Evolutionary conservation across 2,329 filamentous ascomycete species (phyloP).

Genomic region (Stachybotrys echinatus): DNA sequence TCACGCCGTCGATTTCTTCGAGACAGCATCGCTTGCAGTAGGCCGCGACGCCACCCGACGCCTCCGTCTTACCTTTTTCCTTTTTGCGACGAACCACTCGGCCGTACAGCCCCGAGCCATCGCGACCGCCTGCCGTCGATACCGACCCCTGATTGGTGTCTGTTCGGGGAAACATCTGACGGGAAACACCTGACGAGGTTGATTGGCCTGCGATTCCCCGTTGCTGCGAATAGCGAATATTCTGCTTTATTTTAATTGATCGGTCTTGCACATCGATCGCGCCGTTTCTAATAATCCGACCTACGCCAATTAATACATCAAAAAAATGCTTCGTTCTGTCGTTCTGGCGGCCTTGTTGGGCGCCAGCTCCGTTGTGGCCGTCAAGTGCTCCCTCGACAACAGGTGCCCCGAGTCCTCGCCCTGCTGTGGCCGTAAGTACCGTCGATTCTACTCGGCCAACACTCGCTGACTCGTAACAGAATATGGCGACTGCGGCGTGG

Average conservation of each 20-base stretch:
- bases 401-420: constrained; percentile 69
- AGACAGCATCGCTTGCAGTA: not conserved
- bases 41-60: not conserved
- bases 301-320: not conserved
- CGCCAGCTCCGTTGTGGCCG: constrained; percentile 22
- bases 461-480: constrained; percentile 45
- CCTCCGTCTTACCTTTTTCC: not conserved
- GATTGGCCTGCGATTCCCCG: too few species aligned
- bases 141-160: too few species aligned
- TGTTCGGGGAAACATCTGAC: too few species aligned
- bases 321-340: constrained; percentile 26
- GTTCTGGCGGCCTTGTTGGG: constrained; percentile 24
- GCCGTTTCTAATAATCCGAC: not conserved
- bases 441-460: not conserved
- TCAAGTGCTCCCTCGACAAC: constrained; percentile 40
- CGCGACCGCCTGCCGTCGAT: too few species aligned
- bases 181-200: too few species aligned
- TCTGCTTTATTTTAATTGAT: not conserved
- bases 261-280: not conserved
- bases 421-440: constrained; percentile 71
- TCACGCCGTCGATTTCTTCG: not conserved
- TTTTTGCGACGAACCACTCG: too few species aligned
- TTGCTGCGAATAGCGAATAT: too few species aligned
- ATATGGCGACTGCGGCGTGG: constrained; percentile 88
- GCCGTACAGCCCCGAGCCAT: too few species aligned